Conservation (phyloP, 352 stramenopile genomes). For the Phytophthora idaei region DNA sequence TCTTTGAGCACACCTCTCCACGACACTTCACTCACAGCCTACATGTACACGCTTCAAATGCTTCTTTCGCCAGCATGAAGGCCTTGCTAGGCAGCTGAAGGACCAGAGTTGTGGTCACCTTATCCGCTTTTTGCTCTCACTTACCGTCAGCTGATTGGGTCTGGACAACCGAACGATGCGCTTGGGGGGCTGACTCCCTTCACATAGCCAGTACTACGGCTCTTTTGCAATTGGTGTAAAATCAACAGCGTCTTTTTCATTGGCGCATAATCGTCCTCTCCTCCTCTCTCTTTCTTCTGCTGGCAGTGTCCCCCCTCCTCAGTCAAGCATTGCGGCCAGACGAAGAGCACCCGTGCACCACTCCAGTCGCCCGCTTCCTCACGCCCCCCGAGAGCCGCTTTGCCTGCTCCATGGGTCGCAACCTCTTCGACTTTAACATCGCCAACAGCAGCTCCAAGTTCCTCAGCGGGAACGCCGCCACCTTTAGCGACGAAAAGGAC, state of each 20-base stretch:
- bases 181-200: constrained; percentile 22
- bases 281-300: constrained; percentile 10
- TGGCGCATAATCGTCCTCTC: neutral
- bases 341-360: neutral
- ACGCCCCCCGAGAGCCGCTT: constrained; percentile 8
- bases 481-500: constrained; percentile 16
- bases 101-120: constrained; percentile 20
- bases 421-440: constrained; percentile 50
- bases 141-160: constrained; percentile 8
- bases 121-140: constrained; percentile 10
- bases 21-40: constrained; percentile 2
- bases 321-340: constrained; percentile 21
- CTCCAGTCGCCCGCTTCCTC: constrained; percentile 4
- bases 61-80: neutral
- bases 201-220: constrained; percentile 4
- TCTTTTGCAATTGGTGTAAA: constrained; percentile 21
- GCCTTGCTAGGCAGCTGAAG: constrained; percentile 1
- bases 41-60: neutral
- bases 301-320: constrained; percentile 5
- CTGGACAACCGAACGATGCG: constrained; percentile 18
- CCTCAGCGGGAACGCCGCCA: constrained; percentile 27
- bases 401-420: constrained; percentile 37
- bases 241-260: neutral
- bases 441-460: constrained; percentile 45
- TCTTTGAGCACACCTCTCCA: neutral